Evolutionary conservation across 306 rosid species (phyloP).

Genomic region (Casuarina cunninghamiana): DNA sequence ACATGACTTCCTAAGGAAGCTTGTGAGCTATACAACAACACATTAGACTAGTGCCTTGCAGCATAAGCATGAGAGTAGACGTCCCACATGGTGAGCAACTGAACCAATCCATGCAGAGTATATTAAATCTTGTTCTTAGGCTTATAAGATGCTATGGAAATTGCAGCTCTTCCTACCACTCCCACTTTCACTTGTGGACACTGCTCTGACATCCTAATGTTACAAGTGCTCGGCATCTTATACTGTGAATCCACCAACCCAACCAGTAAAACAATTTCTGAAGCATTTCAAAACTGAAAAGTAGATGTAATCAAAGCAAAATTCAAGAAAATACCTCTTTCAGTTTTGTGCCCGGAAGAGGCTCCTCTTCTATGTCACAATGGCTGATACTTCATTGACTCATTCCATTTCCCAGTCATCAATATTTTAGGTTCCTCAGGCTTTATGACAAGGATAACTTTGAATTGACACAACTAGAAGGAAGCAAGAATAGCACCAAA

Average conservation of each 20-base stretch:
- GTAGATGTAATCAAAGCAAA: not conserved
- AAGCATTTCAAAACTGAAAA: not conserved
- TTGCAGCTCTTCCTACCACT: not conserved
- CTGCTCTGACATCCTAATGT: not conserved
- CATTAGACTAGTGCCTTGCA: not conserved
- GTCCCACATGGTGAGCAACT: not conserved
- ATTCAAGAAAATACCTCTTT: conserved; percentile 59
- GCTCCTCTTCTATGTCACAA: conserved; percentile 91
- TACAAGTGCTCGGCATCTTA: not conserved
- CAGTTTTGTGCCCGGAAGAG: conserved; percentile 73
- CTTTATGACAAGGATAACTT: conserved; percentile 40
- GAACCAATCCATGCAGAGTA: not conserved
- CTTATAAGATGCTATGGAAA: not conserved
- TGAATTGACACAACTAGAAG: conserved; percentile 7
- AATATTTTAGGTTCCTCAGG: conserved; percentile 86
- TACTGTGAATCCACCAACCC: not conserved
- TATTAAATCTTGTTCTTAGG: not conserved
- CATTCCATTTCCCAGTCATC: conserved; percentile 96
- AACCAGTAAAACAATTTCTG: not conserved
- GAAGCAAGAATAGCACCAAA: not conserved
- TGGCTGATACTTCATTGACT: conserved; percentile 76
- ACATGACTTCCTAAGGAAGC: not conserved
- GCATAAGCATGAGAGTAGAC: not conserved
- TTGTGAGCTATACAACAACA: not conserved
- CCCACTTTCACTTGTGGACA: not conserved